Conservation (phyloP, 192 early-diverging fungal genomes). For the Coemansia aciculifera region DNA sequence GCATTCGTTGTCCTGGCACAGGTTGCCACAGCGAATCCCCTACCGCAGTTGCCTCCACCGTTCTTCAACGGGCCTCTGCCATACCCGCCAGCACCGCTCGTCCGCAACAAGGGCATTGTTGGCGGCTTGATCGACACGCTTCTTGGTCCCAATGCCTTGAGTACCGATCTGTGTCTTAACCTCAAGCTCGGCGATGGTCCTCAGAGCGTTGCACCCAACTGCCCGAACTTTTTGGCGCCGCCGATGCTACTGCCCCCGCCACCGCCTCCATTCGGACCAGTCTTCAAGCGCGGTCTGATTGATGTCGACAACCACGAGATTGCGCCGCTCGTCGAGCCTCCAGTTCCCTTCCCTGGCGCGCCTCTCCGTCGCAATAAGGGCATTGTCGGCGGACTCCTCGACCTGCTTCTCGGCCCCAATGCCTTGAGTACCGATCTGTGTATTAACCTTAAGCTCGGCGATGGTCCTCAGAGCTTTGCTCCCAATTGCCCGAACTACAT, state of each 20-base stretch:
- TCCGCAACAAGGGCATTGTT: slow-evolving; percentile 49
- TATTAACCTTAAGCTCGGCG: slow-evolving; percentile 50
- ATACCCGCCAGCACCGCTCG: slow-evolving; percentile 31
- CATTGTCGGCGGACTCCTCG: slow-evolving; percentile 39
- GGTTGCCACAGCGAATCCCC: slow-evolving; percentile 34
- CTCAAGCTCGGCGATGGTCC: slow-evolving; percentile 55
- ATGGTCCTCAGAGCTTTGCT: slow-evolving; percentile 46
- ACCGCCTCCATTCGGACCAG: slow-evolving; percentile 11
- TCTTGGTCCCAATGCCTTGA: slow-evolving; percentile 46
- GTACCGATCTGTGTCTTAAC: slow-evolving; percentile 37
- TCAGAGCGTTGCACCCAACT: slow-evolving; percentile 48
- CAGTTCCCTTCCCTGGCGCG: slow-evolving; percentile 31
- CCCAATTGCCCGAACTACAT: slow-evolving; percentile 45
- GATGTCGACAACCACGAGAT: slow-evolving; percentile 34
- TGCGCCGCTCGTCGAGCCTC: slow-evolving; percentile 27
- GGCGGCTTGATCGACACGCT: slow-evolving; percentile 41
- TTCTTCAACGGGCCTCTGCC: slow-evolving; percentile 22
- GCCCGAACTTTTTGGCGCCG: slow-evolving; percentile 47
- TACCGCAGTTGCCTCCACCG: slow-evolving; percentile 19
- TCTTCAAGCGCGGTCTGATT: slow-evolving; percentile 49
- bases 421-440: slow-evolving; percentile 44
- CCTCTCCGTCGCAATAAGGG: slow-evolving; percentile 47
- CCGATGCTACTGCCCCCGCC: slow-evolving; percentile 40
- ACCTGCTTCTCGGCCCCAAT: slow-evolving; percentile 48
- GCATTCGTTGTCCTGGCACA: slow-evolving; percentile 49